Evolutionary conservation across 768 basidiomycete species (phyloP).

Genomic region (Piloderma croceum): DNA sequence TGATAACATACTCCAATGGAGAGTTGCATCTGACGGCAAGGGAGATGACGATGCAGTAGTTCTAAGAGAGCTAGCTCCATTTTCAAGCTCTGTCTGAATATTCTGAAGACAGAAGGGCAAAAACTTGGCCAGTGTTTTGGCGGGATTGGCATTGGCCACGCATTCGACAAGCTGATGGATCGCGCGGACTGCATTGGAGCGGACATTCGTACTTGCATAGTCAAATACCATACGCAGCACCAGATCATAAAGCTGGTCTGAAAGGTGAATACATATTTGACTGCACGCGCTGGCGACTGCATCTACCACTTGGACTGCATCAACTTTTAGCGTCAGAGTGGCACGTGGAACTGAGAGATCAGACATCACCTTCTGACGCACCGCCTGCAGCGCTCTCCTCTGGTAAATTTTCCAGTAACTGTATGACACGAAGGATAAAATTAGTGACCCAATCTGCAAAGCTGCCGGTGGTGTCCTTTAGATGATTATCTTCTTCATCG

Average conservation of each 20-base stretch:
- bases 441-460: constrained; percentile 83
- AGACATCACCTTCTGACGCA: constrained; percentile 51
- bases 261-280: constrained; percentile 71
- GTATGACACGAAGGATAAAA: constrained; percentile 73
- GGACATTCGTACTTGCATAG: constrained; percentile 75
- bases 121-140: constrained; percentile 74
- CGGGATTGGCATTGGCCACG: constrained; percentile 73
- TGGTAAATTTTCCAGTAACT: constrained; percentile 79
- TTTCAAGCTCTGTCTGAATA: constrained; percentile 73
- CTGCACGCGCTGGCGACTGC: constrained; percentile 71
- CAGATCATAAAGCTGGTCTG: constrained; percentile 69
- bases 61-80: constrained; percentile 71
- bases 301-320: constrained; percentile 66
- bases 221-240: constrained; percentile 80
- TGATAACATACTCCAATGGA: constrained; percentile 72
- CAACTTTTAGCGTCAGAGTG: constrained; percentile 3
- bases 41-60: constrained; percentile 67
- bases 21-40: constrained; percentile 73
- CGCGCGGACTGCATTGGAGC: constrained; percentile 80
- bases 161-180: constrained; percentile 85
- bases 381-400: constrained; percentile 70
- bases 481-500: constrained; percentile 65
- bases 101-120: constrained; percentile 65
- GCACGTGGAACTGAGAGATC: constrained; percentile 2
- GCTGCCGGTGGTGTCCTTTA: constrained; percentile 63